Conservation (phyloP, 495 filamentous ascomycete species). For the Penicillium taxi region DNA sequence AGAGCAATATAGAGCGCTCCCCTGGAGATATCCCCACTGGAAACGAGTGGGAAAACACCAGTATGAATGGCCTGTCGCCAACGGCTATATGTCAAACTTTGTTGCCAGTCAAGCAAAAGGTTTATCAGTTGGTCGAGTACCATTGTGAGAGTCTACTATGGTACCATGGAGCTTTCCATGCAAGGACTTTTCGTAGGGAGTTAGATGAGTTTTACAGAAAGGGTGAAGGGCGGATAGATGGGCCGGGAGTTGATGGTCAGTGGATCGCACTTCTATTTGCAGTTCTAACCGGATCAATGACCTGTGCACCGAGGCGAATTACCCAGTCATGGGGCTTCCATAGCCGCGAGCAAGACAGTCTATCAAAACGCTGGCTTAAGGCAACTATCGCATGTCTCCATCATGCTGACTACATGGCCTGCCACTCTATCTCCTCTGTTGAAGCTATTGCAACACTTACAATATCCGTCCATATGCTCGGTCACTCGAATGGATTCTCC, state of each 20-base stretch:
- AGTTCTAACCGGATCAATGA: conserved; percentile 30
- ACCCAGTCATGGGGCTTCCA: conserved; percentile 29
- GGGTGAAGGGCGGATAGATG: conserved; percentile 16
- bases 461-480: conserved; percentile 36
- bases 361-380: conserved; percentile 31
- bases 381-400: conserved; percentile 30
- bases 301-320: conserved; percentile 22
- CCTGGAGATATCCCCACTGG: conserved; percentile 17
- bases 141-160: conserved; percentile 33
- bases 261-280: conserved; percentile 37
- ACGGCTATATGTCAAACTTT: conserved; percentile 22
- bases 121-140: conserved; percentile 28
- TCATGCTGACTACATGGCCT: conserved; percentile 28
- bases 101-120: conserved; percentile 23
- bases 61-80: not conserved
- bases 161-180: conserved; percentile 32
- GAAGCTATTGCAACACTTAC: conserved; percentile 33
- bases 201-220: conserved; percentile 25
- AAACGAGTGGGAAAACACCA: conserved; percentile 11
- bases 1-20: conserved; percentile 14
- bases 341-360: conserved; percentile 20
- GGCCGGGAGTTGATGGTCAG: conserved; percentile 20
- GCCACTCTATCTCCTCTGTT: conserved; percentile 26
- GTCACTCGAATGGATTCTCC: conserved; percentile 30
- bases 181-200: conserved; percentile 21